phyloP scores from a whole-genome alignment of 148 eudicot species.

The Chenopodium berlandieri region DNA sequence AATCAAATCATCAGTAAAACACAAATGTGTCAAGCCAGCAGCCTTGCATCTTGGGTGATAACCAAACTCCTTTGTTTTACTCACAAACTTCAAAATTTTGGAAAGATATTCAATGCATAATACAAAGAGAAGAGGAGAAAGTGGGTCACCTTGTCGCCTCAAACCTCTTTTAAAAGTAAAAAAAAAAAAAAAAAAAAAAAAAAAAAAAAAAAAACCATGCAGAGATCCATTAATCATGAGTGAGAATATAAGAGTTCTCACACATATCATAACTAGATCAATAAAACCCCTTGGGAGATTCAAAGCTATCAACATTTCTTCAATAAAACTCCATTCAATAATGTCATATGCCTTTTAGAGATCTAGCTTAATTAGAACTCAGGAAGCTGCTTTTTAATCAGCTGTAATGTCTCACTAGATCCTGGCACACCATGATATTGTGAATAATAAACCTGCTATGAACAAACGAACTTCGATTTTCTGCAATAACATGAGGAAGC shows the following conservation, averaged over 20 bases:
- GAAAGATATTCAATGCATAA: neutral
- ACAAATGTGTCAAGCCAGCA: neutral
- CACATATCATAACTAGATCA: neutral
- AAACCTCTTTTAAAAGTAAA: too few species aligned
- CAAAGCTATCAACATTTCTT: too few species aligned
- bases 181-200: neutral
- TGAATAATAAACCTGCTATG: too few species aligned
- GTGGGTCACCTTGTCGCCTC: too few species aligned
- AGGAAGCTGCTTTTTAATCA: too few species aligned
- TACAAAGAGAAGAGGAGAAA: too few species aligned
- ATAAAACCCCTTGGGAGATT: neutral
- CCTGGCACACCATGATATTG: too few species aligned
- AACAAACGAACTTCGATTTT: neutral
- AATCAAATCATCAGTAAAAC: neutral
- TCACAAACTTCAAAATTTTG: too few species aligned
- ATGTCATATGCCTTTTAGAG: neutral
- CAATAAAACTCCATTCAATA: too few species aligned
- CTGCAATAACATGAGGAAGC: neutral
- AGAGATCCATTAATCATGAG: neutral
- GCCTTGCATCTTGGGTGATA: neutral
- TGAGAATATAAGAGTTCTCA: neutral
- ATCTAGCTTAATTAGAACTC: too few species aligned
- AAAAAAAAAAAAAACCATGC: neutral
- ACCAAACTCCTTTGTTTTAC: too few species aligned
- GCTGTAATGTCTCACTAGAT: too few species aligned